These are phyloP conservation scores for Coemansia asiatica DNA, from an alignment of 192 early-diverging fungal species.

Conservation along the genomic window DNA sequence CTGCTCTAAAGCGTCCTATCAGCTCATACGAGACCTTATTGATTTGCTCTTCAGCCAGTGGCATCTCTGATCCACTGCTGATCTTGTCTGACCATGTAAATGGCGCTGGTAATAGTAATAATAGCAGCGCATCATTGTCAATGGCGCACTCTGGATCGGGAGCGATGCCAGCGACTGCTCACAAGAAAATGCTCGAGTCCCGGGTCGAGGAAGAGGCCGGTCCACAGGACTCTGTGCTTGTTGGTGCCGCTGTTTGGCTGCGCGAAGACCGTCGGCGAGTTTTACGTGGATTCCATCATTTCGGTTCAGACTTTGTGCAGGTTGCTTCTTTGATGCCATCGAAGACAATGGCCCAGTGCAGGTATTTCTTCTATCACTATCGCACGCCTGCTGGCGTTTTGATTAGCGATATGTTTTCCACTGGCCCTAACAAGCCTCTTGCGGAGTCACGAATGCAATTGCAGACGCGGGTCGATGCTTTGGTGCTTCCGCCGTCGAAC, in stretches of 20 bases:
- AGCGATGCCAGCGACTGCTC: background rate
- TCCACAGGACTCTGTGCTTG: constrained; percentile 24
- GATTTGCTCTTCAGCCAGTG: constrained; percentile 13
- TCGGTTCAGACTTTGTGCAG: constrained; percentile 69
- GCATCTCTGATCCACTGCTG: background rate
- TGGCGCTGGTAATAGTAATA: too few relatives aligned
- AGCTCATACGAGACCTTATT: constrained; percentile 46
- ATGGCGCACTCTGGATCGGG: too few relatives aligned
- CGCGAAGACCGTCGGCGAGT: constrained; percentile 62
- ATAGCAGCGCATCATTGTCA: too few relatives aligned
- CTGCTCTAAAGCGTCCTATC: constrained; percentile 24
- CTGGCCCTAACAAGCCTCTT: background rate
- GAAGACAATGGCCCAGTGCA: constrained; percentile 77
- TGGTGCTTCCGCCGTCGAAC: constrained; percentile 26
- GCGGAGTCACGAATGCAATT: constrained; percentile 1
- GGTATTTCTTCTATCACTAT: constrained; percentile 76
- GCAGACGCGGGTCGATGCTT: constrained; percentile 7
- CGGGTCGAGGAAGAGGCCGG: constrained; percentile 28
- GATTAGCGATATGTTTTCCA: constrained; percentile 24
- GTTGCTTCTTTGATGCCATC: constrained; percentile 71
- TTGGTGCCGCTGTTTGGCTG: constrained; percentile 45
- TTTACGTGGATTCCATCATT: constrained; percentile 62
- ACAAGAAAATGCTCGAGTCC: constrained; percentile 13
- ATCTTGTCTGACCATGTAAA: background rate
- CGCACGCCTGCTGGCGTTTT: constrained; percentile 53